Evolutionary conservation across 352 stramenopile species (phyloP).

Genomic region (Phytopythium litorale): DNA sequence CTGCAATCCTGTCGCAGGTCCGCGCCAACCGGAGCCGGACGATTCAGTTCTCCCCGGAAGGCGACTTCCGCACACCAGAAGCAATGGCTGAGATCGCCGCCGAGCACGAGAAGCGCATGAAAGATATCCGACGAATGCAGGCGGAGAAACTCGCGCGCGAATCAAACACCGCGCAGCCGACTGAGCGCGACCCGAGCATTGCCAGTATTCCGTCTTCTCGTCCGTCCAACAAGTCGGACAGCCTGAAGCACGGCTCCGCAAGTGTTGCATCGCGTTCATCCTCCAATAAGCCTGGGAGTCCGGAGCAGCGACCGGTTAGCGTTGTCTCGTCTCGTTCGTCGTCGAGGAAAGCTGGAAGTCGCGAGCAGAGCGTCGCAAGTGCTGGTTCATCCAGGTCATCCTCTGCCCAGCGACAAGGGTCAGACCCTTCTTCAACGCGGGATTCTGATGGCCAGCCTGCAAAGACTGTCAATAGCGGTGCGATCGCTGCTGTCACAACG

Average conservation of each 20-base stretch:
- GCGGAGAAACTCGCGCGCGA: conserved; percentile 4
- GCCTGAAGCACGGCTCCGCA: not conserved
- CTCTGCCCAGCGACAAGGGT: not conserved
- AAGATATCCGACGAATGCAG: conserved; percentile 33
- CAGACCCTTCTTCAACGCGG: not conserved
- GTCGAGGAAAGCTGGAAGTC: not conserved
- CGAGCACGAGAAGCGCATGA: conserved; percentile 43
- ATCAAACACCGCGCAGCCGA: not conserved
- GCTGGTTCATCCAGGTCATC: not conserved
- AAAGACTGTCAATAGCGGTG: not conserved
- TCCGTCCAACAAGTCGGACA: conserved; percentile 3
- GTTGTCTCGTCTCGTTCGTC: not conserved
- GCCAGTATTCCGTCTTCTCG: not conserved
- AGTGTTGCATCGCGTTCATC: not conserved
- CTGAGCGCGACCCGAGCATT: not conserved
- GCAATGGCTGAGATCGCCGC: conserved; percentile 36
- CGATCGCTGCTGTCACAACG: not conserved
- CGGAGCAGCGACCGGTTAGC: conserved; percentile 2
- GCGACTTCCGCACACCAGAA: conserved; percentile 20
- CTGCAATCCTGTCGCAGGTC: conserved; percentile 39
- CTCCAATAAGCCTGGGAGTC: conserved; percentile 1
- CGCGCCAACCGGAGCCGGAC: conserved; percentile 41
- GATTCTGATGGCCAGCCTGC: not conserved
- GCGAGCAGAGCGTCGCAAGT: not conserved
- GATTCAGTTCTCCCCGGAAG: conserved; percentile 32